Base-by-base conservation (phyloP, 2,329 filamentous ascomycete genomes). In the Didymella lethalis region DNA sequence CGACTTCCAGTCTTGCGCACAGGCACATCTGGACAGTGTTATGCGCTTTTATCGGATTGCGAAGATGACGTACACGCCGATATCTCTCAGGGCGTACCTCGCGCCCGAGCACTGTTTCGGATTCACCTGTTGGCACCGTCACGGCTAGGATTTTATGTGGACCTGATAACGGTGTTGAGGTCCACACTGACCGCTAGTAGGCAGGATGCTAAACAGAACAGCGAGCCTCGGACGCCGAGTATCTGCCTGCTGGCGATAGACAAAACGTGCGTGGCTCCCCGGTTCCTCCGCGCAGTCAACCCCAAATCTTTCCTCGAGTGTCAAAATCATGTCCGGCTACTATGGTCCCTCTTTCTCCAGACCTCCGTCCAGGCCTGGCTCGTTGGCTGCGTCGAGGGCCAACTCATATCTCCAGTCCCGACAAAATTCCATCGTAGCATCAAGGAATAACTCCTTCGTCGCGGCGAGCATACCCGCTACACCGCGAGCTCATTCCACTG, bases 261-360 rank as follows among this genome's bases (percentile, higher is more conserved):
- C 57, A 59, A 59, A 59, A 59, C 20, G 47, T 51, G 46, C 47
- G 28, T 48, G 41, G n/a, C 51, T 48, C 57, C 51, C 47, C 50
- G 48, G 44, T 48, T 59, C 52, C 51, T 54, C 51, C 51, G 28
- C 52, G 46, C 47, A 55, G 34, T 40, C 43, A 50, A 14, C 50
- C 47, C 48, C 44, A 48, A 48, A 29, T 26, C 32, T 31, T 49
- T 36, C 31, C n/a, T 54, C 40, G 28, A 31, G 36, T 53, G 20
- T 41, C 44, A 45, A 41, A 32, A 59, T 16, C 8, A 64, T 64
- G 62, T 64, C 62, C 38, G 59, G 49, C 28, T 64, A 64, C 48
- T 57, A 53, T 36, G 57, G 57, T 48, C 48, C 43, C 10, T 61
- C 62, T 31, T 64, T 64, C 47, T 54, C 49, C 29, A 54, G 54